Evolutionary conservation across 805 yeast species (phyloP).

Genomic region (Nakazawaea molendinolei): DNA sequence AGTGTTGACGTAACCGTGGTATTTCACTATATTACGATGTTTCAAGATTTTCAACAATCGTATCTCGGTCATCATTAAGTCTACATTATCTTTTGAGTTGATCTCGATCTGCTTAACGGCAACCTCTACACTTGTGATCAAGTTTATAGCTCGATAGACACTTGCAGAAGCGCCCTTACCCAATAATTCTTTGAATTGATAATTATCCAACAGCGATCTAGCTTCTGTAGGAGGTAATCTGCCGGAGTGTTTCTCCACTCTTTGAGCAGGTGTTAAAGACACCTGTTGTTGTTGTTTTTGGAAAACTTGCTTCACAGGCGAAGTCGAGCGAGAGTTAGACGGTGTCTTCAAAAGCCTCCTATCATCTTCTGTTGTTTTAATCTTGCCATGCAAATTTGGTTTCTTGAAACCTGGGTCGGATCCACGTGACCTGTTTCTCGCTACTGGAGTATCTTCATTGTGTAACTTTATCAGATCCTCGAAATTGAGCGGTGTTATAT

Average conservation of each 20-base stretch:
- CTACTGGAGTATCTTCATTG: constrained; percentile 10
- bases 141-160: constrained; percentile 47
- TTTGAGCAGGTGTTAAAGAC: constrained; percentile 42
- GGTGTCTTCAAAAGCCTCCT: constrained; percentile 3
- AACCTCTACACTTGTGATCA: constrained; percentile 56
- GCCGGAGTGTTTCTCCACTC: constrained; percentile 37
- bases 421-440: background rate
- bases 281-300: constrained; percentile 7
- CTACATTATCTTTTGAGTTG: constrained; percentile 38
- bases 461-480: constrained; percentile 6
- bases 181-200: constrained; percentile 51
- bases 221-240: constrained; percentile 16
- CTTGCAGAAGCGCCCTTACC: constrained; percentile 89
- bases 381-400: constrained; percentile 6
- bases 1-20: constrained; percentile 60
- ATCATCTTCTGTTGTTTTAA: constrained; percentile 6
- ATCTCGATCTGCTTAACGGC: constrained; percentile 78
- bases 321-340: constrained; percentile 8
- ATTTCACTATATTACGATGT: constrained; percentile 62
- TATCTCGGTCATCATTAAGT: constrained; percentile 57
- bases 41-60: constrained; percentile 56
- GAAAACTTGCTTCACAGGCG: constrained; percentile 7
- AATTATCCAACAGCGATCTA: constrained; percentile 38
- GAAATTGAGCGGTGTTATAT: constrained; percentile 11
- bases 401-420: constrained; percentile 9